Evolutionary conservation across 495 filamentous ascomycete genomes (phyloP).

Genomic region (Penicillium alfredii): DNA sequence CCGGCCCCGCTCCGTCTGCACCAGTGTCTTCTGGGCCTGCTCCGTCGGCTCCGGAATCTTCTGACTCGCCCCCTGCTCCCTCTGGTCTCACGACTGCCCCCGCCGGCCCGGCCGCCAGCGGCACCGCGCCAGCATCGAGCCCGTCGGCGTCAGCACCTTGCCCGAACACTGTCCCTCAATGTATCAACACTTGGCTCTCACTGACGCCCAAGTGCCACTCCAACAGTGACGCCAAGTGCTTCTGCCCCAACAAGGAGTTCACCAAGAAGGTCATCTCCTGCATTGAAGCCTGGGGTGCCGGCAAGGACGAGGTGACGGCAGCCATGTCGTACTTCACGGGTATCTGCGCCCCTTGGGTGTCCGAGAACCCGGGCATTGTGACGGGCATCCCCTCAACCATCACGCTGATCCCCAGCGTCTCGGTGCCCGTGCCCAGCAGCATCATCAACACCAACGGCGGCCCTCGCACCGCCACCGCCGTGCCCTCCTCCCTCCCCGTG

Average conservation of each 20-base stretch:
- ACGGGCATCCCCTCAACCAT: constrained; percentile 61
- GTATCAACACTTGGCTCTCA: constrained; percentile 85
- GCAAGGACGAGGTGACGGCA: constrained; percentile 56
- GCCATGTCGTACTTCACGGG: constrained; percentile 84
- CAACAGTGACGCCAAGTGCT: constrained; percentile 80
- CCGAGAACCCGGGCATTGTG: constrained; percentile 76
- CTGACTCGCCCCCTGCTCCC: constrained; percentile 8
- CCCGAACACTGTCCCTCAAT: constrained; percentile 74
- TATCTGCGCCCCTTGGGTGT: constrained; percentile 74
- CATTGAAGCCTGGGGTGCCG: constrained; percentile 67
- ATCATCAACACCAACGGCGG: too few relatives aligned
- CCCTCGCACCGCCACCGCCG: too few relatives aligned
- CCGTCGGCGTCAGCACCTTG: constrained; percentile 40
- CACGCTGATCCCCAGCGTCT: constrained; percentile 45
- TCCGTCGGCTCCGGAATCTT: too few relatives aligned
- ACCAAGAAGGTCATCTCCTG: constrained; percentile 77
- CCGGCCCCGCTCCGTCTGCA: too few relatives aligned
- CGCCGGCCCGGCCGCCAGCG: constrained; percentile 14
- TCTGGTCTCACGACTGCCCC: too few relatives aligned
- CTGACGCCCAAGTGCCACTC: constrained; percentile 67
- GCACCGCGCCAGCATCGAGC: constrained; percentile 13
- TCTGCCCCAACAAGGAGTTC: constrained; percentile 73
- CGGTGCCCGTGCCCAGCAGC: too few relatives aligned
- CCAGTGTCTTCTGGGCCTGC: too few relatives aligned
- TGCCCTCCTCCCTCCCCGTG: too few relatives aligned